Base-by-base conservation (phyloP, 2,329 filamentous ascomycete species). In the Cladophialophora bantiana region DNA sequence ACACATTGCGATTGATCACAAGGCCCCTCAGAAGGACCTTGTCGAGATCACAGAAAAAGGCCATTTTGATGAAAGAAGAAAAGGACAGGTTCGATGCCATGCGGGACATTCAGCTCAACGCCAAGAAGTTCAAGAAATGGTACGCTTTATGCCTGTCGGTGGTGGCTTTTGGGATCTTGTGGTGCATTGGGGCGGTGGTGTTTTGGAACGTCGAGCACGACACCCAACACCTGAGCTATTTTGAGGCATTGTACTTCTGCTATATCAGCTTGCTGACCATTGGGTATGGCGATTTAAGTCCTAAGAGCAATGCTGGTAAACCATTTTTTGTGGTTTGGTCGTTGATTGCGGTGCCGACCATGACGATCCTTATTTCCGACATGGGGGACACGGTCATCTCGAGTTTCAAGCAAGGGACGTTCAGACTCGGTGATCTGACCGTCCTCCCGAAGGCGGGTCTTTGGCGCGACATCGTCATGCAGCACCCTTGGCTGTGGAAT, bases 261-360 rank as follows among this genome's bases (percentile, higher is more conserved):
- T 97, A 95, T 77, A 88, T 93, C 38, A 90, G 89, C 2, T 85
- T 97, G 31, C 83, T 93, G 1, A 97, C 94, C 0, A 91, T 97
- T 42, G 94, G 94, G 0, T 97, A 96, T 73, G 94, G 94, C 3
- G 93, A 96, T 71, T 78, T 90, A 4, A 88, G 89, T 1, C 93
- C 93, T 0, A 82, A 88, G n/a, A 91, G 89, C 1, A 94, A 93
- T 70, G 85, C 89, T 0, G 92, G 91, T 1, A 89, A 91, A 62
- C 88, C 91, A 0, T 96, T 97, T 76, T 97, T 96, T 73, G 91
- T 97, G n/a, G 89, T 97, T 64, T 97, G 94, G 94, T 92, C 89
- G 13, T 77, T 97, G 1, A 84, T 97, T 32, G 93, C 93, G 0
- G 84, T 97, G 2, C 94, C 94, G 0, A 94, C 91, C 1, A 94